Percentiles rank a stretch among this genome's conserved stretches.
Conservation (phyloP, 1,284 basidiomycete genomes). For the Marasmius oreades region DNA sequence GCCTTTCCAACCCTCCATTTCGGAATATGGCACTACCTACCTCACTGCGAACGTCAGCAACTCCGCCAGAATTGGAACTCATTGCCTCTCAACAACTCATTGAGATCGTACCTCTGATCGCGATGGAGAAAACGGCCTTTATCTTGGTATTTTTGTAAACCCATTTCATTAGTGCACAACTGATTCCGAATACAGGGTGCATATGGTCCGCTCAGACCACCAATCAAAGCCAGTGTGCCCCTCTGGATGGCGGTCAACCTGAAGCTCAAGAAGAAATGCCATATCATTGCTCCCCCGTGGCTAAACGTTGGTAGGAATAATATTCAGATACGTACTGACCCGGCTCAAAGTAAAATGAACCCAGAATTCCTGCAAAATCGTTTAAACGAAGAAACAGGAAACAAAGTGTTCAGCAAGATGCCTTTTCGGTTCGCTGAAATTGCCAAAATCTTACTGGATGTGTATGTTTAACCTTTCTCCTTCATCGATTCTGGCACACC, state of each 20-base stretch:
- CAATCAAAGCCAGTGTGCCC: constrained; percentile 78
- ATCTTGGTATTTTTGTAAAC: constrained; percentile 56
- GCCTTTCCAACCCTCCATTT: no score
- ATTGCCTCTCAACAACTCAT: constrained; percentile 80
- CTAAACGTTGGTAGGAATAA: constrained; percentile 68
- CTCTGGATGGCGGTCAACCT: constrained; percentile 95
- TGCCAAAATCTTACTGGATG: constrained; percentile 85
- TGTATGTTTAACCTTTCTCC: constrained; percentile 50
- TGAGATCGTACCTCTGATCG: constrained; percentile 80
- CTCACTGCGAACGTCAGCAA: constrained; percentile 58
- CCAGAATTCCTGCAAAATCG: constrained; percentile 77
- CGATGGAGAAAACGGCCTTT: constrained; percentile 86
- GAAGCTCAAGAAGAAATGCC: constrained; percentile 92
- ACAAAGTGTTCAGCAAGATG: constrained; percentile 68
- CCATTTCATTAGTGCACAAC: not conserved
- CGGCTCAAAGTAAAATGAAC: not conserved
- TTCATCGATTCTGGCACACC: constrained; percentile 1
- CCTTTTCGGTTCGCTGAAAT: constrained; percentile 89
- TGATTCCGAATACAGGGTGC: constrained; percentile 57
- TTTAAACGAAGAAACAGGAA: constrained; percentile 68
- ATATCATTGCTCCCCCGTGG: constrained; percentile 89
- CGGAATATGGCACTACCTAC: constrained; percentile 60
- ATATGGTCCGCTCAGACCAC: constrained; percentile 91
- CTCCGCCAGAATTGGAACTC: constrained; percentile 82
- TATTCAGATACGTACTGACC: no score